Base-by-base conservation (phyloP, 495 filamentous ascomycete species). In the Thermothielavioides terrestris region DNA sequence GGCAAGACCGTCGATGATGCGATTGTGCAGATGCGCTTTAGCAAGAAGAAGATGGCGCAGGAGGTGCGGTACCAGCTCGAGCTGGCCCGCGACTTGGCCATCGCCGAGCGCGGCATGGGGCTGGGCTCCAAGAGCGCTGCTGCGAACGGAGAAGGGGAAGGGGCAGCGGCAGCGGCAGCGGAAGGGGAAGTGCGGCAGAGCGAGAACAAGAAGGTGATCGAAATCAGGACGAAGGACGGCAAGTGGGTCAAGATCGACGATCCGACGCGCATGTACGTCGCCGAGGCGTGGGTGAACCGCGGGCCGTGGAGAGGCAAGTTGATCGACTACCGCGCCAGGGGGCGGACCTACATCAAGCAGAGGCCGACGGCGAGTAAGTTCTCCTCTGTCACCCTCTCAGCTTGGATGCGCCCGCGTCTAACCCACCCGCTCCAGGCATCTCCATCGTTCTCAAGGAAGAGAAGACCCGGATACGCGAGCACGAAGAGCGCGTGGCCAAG, bases 1-100 rank as follows among this genome's bases (percentile, higher is more conserved):
- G 92, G 92, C 32, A 96, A 95, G 81, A 83, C 81, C 23, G 73
- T 98, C 57, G 88, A 87, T 35, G 91, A 98, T 26, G 92, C 92
- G 12, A 86, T 97, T 50, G 68, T 84, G 54, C 92, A 98, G 77
- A 95, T 98, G 91, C 80, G 83, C 30, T 95, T 89, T 68, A 88
- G 82, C 67, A 85, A 86, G 77, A 98, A 98, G 80, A 90, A 88
- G 75, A 86, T 81, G 41, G 88, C 92, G 10, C 73, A 76, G 61
- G 86, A 94, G 59, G 85, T 96, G 12, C 63, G 76, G 47, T 77
- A 75, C 55, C 86, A 92, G 67, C 73, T 98, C 15, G 75, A 88
- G 63, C 68, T 82, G 44, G 89, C 92, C 6, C 78, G 81, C 50
- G 83, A 91, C 61, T 66, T 78, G 56, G 92, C 92, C 41, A 70